Evolutionary conservation across 495 filamentous ascomycete genomes (phyloP).

Genomic region (Neurospora tetrasperma): DNA sequence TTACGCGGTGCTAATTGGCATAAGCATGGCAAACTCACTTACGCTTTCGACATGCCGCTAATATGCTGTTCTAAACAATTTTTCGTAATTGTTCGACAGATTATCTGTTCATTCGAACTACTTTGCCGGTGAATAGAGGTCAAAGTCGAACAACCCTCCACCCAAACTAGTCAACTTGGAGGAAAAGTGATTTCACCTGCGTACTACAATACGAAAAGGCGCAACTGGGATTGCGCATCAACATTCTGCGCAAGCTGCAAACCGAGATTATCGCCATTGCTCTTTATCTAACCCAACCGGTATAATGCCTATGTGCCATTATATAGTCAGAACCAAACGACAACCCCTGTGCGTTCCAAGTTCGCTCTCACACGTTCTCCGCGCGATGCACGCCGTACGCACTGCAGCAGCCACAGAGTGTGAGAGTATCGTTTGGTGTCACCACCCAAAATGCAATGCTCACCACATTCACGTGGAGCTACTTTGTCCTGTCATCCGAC

Average conservation of each 20-base stretch:
- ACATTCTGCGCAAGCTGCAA: constrained; percentile 22
- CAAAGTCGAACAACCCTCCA: background rate
- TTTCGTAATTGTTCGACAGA: background rate
- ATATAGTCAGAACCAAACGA: constrained; percentile 28
- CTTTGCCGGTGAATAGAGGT: background rate
- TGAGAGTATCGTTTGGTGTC: background rate
- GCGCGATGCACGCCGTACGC: background rate
- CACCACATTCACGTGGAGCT: background rate
- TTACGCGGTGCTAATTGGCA: background rate
- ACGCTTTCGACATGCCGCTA: background rate
- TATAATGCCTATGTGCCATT: constrained; percentile 33
- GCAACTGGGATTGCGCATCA: constrained; percentile 11
- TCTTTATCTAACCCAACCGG: constrained; percentile 24
- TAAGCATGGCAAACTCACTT: background rate
- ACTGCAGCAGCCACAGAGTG: background rate
- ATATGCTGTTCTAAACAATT: background rate
- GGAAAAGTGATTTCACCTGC: background rate
- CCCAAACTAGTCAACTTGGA: background rate
- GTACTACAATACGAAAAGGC: background rate
- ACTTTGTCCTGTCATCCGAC: background rate
- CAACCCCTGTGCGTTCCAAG: constrained; percentile 14
- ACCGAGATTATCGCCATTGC: constrained; percentile 28
- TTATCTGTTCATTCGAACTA: background rate
- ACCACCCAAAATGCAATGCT: background rate
- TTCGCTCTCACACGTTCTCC: constrained; percentile 5